Base-by-base conservation (phyloP, 2,329 filamentous ascomycete species). In the Alternaria arborescens region DNA sequence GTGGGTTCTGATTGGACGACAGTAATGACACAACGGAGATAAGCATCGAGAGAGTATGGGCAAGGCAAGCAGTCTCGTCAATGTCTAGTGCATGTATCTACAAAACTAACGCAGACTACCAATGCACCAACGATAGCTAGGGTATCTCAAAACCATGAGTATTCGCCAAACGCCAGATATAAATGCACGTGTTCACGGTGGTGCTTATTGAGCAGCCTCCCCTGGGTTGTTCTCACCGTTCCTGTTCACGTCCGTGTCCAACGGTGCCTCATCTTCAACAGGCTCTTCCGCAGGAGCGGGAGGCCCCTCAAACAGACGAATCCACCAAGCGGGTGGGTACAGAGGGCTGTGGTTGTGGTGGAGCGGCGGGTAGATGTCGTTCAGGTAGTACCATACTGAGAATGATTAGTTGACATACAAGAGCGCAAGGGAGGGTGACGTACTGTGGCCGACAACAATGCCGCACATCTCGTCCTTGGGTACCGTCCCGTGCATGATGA, bases 381-480 rank as follows among this genome's bases (percentile, higher is more conserved):
- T 92, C 79, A 98, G 97, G 82, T 97, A 99, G 79, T 98, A 99
- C 91, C 94, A 98, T 41, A 98, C 86, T 86, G 56, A 18, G 5
- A 20, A 4, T 11, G 12, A 55, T 73, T 60, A 71, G 64, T 52
- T 8, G n/a, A 6, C 5, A 26, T 7, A 26, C 0, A 8, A 8
- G 38, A 50, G 42, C 36, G 30, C 14, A 26, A 28, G 20, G 22
- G 8, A 16, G 28, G 11, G 24, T 30, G 32, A 38, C 11, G 7
- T 77, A 86, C 84, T 80, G 80, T 99, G 95, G 10, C 95, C 95
- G 40, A 98, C 94, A 10, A 95, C 88, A 16, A 97, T 93, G 4
- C 95, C 95, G 82, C 96, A 93, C 65, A 99, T 91, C 82, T 99
- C 95, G 77, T 98, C 95, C 80, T 96, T 97, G 4, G 95, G 95